A percentile compares a stretch with the other conserved stretches of the same genome.
Conservation (phyloP, 768 basidiomycete genomes). For the Melanogaster broomeanus region DNA sequence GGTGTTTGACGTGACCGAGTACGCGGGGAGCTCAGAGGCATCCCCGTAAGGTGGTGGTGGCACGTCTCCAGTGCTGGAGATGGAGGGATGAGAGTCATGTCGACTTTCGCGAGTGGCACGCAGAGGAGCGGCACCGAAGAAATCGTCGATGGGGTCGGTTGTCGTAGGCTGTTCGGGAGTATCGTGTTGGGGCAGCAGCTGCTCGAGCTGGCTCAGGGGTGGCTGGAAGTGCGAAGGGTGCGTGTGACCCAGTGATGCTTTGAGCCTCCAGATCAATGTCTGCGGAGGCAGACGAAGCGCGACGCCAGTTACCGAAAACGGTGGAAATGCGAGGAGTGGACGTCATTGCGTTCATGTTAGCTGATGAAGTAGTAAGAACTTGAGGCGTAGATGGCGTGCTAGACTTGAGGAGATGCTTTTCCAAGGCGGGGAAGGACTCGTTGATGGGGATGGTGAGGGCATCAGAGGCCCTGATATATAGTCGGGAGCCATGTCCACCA, state of each 20-base stretch:
- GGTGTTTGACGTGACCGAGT: conserved; percentile 25
- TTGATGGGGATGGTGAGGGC: not conserved
- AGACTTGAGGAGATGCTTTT: not conserved
- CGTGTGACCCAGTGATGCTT: conserved; percentile 5
- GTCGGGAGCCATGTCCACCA: not conserved
- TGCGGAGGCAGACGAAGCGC: conserved; percentile 4
- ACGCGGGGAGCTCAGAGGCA: conserved; percentile 33
- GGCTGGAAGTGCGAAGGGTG: conserved; percentile 5
- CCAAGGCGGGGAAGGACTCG: not conserved
- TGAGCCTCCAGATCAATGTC: conserved; percentile 18
- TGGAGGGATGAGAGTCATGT: conserved; percentile 26
- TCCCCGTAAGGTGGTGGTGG: conserved; percentile 34
- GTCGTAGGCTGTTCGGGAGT: conserved; percentile 2
- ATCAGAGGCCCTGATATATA: conserved; percentile 10
- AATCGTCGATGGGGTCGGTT: conserved; percentile 22
- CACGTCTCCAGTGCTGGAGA: conserved; percentile 11
- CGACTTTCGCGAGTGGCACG: conserved; percentile 31
- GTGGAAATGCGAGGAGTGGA: conserved; percentile 5
- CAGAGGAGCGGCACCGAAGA: conserved; percentile 28
- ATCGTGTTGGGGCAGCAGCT: conserved; percentile 1
- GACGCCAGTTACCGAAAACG: conserved; percentile 17
- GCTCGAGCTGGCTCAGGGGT: conserved; percentile 4
- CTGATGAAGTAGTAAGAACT: not conserved
- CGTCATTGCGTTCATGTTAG: conserved; percentile 6
- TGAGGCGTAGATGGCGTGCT: not conserved